Evolutionary conservation across 108 stramenopile genomes (phyloP).

Genomic region (Conticribra weissflogii): DNA sequence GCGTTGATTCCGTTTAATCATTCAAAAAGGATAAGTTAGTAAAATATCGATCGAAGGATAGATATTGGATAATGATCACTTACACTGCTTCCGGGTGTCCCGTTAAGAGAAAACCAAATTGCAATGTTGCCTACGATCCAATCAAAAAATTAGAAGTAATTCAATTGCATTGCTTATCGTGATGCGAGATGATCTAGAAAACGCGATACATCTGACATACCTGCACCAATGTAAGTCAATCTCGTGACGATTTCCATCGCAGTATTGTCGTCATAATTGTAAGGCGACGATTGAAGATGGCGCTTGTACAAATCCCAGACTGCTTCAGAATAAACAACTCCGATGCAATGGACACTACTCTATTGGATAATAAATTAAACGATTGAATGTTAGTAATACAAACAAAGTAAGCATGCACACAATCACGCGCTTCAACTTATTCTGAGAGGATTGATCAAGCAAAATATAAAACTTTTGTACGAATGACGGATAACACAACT

Average conservation of each 20-base stretch:
- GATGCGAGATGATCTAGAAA: background rate
- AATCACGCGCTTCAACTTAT: background rate
- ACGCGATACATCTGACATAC: background rate
- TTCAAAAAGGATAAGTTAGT: background rate
- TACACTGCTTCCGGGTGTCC: slow-evolving; percentile 13
- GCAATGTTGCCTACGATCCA: slow-evolving; percentile 8
- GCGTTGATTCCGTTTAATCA: too few species aligned
- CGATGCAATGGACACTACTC: background rate
- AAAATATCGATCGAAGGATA: background rate
- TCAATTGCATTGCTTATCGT: background rate
- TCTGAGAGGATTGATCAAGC: slow-evolving; percentile 1
- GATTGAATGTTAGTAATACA: background rate
- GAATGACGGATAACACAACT: too few species aligned
- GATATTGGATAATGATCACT: background rate
- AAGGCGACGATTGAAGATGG: slow-evolving; percentile 1
- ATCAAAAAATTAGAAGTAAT: too few species aligned
- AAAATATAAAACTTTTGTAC: background rate
- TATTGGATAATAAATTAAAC: background rate
- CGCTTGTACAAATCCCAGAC: slow-evolving; percentile 24
- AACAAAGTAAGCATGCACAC: background rate
- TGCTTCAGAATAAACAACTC: slow-evolving; percentile 26
- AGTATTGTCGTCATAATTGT: slow-evolving; percentile 27
- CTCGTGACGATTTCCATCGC: slow-evolving; percentile 19
- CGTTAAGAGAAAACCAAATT: slow-evolving; percentile 18
- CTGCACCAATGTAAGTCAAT: slow-evolving; percentile 17